Percentiles rank a stretch among this genome's conserved stretches.
phyloP scores from a whole-genome alignment of 441 rosid species.

The Flueggea neowawraea region DNA sequence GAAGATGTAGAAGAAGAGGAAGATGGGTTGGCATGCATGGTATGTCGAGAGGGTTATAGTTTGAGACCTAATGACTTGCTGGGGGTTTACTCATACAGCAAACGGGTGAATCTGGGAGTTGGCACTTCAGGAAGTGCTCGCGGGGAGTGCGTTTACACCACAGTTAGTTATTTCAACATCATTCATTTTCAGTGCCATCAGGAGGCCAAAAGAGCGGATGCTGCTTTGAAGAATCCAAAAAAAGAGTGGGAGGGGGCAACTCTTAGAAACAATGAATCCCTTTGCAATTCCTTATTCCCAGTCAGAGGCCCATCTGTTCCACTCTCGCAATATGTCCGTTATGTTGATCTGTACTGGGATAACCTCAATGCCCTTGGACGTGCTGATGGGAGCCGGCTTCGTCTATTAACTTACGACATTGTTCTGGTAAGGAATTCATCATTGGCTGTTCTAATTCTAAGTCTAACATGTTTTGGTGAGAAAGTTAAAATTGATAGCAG shows the following conservation, averaged over 20 bases:
- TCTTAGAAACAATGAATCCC: conserved; percentile 95
- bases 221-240: conserved; percentile 95
- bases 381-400: conserved; percentile 97
- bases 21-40: conserved; percentile 99
- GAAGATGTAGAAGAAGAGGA: conserved; percentile 99
- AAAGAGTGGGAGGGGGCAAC: conserved; percentile 99
- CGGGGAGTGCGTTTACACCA: conserved; percentile 98
- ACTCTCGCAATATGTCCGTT: conserved; percentile 74
- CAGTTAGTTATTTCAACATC: conserved; percentile 95
- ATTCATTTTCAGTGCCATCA: conserved; percentile 99
- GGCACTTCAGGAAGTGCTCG: conserved; percentile 96
- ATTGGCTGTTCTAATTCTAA: neutral
- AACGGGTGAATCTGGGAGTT: conserved; percentile 94
- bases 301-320: conserved; percentile 93
- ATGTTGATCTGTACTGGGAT: conserved; percentile 98
- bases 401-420: conserved; percentile 92
- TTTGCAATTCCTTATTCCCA: conserved; percentile 98
- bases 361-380: conserved; percentile 97
- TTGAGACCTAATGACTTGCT: conserved; percentile 94
- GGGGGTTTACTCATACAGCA: conserved; percentile 95
- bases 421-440: conserved; percentile 65
- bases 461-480: neutral
- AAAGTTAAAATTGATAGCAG: neutral
- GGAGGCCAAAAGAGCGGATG: conserved; percentile 99
- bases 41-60: conserved; percentile 99